Conservation (phyloP, 2,329 filamentous ascomycete species). For the Elsinoe perseae region DNA sequence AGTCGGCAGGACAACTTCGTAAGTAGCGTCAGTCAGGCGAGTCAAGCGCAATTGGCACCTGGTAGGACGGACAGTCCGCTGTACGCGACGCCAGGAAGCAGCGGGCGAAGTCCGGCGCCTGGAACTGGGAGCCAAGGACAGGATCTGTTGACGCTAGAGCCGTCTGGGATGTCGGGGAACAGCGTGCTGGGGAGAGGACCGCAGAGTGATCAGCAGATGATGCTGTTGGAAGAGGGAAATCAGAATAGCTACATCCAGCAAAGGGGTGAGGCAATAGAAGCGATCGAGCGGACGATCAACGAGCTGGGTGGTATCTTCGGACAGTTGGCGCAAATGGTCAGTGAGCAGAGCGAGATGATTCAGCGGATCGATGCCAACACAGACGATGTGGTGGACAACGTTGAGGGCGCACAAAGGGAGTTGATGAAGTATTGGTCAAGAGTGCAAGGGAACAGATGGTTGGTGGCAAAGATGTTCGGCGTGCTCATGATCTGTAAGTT, state of each 20-base stretch:
- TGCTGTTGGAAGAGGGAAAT: conserved; percentile 89
- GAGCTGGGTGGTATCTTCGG: conserved; percentile 90
- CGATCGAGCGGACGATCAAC: conserved; percentile 89
- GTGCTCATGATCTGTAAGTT: conserved; percentile 81
- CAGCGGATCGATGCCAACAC: conserved; percentile 96
- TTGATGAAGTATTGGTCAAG: conserved; percentile 94
- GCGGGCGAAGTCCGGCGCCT: conserved; percentile 38
- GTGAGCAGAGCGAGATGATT: conserved; percentile 95
- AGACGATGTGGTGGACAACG: conserved; percentile 95
- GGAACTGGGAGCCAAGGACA: conserved; percentile 31
- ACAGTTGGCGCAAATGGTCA: conserved; percentile 92
- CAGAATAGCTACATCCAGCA: conserved; percentile 88
- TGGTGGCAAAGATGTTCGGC: conserved; percentile 77
- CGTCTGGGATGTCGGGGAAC: conserved; percentile 44
- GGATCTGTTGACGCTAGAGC: conserved; percentile 78
- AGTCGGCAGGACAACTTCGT: conserved; percentile 96
- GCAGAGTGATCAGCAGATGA: conserved; percentile 74
- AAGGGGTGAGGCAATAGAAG: conserved; percentile 89
- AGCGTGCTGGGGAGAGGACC: conserved; percentile 38
- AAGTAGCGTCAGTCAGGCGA: conserved; percentile 65
- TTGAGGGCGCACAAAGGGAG: conserved; percentile 92
- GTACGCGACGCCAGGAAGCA: conserved; percentile 60
- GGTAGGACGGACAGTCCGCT: conserved; percentile 37
- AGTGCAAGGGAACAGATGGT: conserved; percentile 90
- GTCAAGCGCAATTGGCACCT: conserved; percentile 17